Conservation (phyloP, 2,329 filamentous ascomycete species). For the Aspergillus aculeatus region DNA sequence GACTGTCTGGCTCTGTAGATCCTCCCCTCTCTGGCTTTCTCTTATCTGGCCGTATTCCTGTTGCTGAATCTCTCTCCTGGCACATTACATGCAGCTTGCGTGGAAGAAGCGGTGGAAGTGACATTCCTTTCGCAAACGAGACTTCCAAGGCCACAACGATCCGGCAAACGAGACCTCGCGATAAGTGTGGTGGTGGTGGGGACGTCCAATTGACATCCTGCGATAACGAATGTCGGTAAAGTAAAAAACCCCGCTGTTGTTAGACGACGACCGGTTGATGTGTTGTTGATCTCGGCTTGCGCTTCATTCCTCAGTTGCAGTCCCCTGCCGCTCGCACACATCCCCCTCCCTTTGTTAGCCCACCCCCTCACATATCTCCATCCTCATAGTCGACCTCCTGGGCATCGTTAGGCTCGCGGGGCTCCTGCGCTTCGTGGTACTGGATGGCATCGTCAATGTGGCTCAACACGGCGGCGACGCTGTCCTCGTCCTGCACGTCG, state of each 20-base stretch:
- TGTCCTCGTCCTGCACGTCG: slow-evolving; percentile 88
- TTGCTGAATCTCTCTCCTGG: neutral
- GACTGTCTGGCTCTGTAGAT: neutral
- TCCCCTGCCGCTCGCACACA: neutral
- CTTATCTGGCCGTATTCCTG: neutral
- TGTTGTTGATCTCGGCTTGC: neutral
- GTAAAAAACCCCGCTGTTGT: neutral
- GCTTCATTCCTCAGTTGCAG: neutral
- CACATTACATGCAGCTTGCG: neutral
- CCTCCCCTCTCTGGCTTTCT: neutral
- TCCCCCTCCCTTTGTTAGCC: neutral
- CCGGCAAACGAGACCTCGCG: neutral
- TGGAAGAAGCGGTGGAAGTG: neutral
- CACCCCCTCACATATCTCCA: slow-evolving; percentile 20
- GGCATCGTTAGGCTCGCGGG: slow-evolving; percentile 72
- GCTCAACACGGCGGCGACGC: slow-evolving; percentile 77
- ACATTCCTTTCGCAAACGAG: neutral
- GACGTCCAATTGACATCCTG: neutral
- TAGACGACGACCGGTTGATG: neutral
- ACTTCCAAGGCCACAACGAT: neutral
- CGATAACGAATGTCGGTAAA: neutral
- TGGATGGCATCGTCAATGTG: slow-evolving; percentile 95
- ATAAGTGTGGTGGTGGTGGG: neutral
- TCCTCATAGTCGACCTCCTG: slow-evolving; percentile 55
- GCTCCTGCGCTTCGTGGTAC: slow-evolving; percentile 90